Base-by-base conservation (phyloP, 2,329 filamentous ascomycete genomes). In the Epichloe sylvatica region DNA sequence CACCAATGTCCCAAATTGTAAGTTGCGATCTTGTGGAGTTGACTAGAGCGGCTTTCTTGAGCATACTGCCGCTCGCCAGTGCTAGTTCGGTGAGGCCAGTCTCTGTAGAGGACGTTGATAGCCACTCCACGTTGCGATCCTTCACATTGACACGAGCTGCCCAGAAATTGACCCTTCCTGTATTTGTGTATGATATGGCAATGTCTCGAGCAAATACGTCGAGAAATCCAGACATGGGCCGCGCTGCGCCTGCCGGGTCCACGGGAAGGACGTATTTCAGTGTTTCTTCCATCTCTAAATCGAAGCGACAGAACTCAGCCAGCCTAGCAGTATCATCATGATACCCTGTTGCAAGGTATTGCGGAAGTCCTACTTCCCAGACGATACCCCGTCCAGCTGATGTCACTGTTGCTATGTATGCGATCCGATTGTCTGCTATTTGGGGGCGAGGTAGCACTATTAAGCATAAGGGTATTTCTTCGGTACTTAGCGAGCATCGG, bases 1-100 rank as follows among this genome's bases (percentile, higher is more conserved):
- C 86, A 54, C 83, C 80, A 11, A 87, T 85, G 60, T 95, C 90
- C 91, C 90, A 96, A 46, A 96, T 94, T 0, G 86, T 94, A 46
- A 96, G 69, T 39, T 81, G 79, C 0, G 83, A 88, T 54, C 83
- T 80, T 13, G 76, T 72, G 3, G 78, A 73, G 61, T 94, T 84
- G 35, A 94, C 86, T 19, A 96, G 67, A 4, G 89, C 89, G 23
- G 86, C 85, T 64, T 94, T 95, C 54, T 90, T 84, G 59, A 90
- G 83, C 8, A 84, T 90, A 56, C 86, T 94, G 13, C 86, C 89
- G 60, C 87, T 94, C 11, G 85, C 86, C 30, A 95, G 73, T 0
- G 86, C 81, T 23, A 86, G 85, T 30, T 84, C 77, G 0, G 67
- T 63, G 17, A 95, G 74, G 1, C 83, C 81, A 2, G 90, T 95